phyloP scores from a whole-genome alignment of 495 filamentous ascomycete genomes.

The Aspergillus taichungensis region DNA sequence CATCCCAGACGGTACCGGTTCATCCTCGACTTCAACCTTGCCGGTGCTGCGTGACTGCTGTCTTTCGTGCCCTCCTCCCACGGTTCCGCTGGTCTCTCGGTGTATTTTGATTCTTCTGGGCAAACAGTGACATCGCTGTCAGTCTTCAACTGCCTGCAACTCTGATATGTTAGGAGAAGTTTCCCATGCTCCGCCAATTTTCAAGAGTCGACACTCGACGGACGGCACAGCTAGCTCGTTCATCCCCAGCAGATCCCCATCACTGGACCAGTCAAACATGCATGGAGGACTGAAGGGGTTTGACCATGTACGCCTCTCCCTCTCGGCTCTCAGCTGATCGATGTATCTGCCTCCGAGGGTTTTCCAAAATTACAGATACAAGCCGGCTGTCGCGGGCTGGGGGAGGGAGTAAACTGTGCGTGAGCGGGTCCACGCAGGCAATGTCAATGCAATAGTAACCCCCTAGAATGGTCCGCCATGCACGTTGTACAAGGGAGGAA shows the following conservation, averaged over 20 bases:
- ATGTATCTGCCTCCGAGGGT: background rate
- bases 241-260: background rate
- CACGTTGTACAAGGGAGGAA: conserved; percentile 19
- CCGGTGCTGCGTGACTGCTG: background rate
- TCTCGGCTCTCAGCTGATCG: background rate
- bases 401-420: background rate
- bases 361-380: background rate
- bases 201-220: no score
- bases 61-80: background rate
- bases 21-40: no score
- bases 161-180: background rate
- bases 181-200: no score
- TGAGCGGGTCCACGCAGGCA: background rate
- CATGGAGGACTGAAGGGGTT: background rate
- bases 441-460: conserved; percentile 8
- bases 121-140: no score
- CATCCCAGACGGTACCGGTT: conserved; percentile 3
- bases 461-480: conserved; percentile 11
- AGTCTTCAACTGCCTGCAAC: no score
- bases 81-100: no score
- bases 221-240: background rate
- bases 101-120: no score
- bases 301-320: background rate
- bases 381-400: conserved; percentile 1
- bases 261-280: conserved; percentile 1